These are phyloP conservation scores for Cynara cardunculus DNA, from an alignment of 129 eudicot species.

Conservation along the genomic window DNA sequence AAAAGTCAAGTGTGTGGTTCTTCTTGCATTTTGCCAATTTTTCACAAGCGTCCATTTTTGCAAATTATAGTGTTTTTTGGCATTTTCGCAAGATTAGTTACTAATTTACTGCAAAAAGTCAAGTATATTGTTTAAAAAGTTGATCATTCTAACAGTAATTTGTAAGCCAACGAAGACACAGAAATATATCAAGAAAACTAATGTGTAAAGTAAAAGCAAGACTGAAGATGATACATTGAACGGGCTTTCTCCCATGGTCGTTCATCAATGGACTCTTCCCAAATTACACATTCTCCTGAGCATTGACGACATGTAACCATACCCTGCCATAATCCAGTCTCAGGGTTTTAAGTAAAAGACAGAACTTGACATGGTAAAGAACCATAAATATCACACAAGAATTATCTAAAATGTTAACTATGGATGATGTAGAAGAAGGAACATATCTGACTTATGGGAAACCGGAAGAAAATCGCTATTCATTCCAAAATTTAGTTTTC, in stretches of 20 bases:
- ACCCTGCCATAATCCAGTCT: constrained; percentile 51
- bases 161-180: neutral
- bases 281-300: constrained; percentile 87
- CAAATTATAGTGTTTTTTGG: neutral
- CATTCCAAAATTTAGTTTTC: neutral
- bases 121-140: neutral
- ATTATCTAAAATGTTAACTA: neutral
- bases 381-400: neutral
- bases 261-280: constrained; percentile 98
- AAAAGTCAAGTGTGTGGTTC: neutral
- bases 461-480: neutral
- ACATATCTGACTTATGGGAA: neutral
- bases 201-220: constrained; percentile 15
- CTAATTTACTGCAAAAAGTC: neutral
- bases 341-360: neutral
- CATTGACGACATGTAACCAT: constrained; percentile 71
- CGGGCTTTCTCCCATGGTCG: constrained; percentile 98
- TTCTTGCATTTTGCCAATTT: neutral
- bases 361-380: neutral
- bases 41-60: neutral
- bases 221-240: constrained; percentile 55
- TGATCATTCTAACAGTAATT: neutral
- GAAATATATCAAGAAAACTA: neutral
- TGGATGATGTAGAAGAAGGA: neutral
- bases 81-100: neutral